Conservation (phyloP, 1,284 basidiomycete genomes). For the Rhodotorula sp. region DNA sequence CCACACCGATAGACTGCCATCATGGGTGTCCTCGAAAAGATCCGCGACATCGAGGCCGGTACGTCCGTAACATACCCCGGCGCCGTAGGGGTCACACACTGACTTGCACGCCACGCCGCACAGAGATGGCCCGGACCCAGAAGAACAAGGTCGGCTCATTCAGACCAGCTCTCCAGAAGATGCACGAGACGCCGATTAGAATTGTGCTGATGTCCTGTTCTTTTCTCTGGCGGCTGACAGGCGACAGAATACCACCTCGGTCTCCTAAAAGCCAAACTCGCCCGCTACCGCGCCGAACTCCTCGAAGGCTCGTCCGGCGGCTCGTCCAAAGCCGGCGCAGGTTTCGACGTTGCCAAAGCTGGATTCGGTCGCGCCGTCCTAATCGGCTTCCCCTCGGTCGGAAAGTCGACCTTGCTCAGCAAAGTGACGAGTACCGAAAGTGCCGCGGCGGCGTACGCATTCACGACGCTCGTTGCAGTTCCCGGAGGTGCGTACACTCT, state of each 20-base stretch:
- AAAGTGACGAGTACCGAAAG: constrained; percentile 90
- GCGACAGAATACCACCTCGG: constrained; percentile 75
- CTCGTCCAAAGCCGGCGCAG: constrained; percentile 75
- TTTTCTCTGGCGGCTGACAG: no score
- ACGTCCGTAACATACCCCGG: no score
- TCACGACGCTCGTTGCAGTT: constrained; percentile 61
- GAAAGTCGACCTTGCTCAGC: constrained; percentile 80
- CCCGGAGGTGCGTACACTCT: constrained; percentile 66
- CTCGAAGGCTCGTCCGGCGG: constrained; percentile 55
- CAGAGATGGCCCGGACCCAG: constrained; percentile 49
- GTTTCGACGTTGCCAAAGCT: constrained; percentile 68
- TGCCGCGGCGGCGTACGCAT: constrained; percentile 61
- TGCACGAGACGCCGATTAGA: no score
- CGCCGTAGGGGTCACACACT: neutral
- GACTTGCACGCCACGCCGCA: neutral
- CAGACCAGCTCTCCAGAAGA: no score
- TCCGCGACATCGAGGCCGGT: constrained; percentile 34
- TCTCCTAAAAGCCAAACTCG: constrained; percentile 82
- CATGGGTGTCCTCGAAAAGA: neutral
- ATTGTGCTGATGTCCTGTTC: no score
- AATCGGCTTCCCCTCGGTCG: constrained; percentile 40
- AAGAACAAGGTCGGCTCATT: constrained; percentile 47
- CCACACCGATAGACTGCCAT: neutral
- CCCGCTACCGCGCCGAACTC: constrained; percentile 52
- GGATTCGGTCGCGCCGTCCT: constrained; percentile 53